A percentile compares a stretch with the other conserved stretches of the same genome.
These are phyloP conservation scores for Blastocladiella britannica DNA, from an alignment of 192 early-diverging fungal genomes.

Conservation along the genomic window DNA sequence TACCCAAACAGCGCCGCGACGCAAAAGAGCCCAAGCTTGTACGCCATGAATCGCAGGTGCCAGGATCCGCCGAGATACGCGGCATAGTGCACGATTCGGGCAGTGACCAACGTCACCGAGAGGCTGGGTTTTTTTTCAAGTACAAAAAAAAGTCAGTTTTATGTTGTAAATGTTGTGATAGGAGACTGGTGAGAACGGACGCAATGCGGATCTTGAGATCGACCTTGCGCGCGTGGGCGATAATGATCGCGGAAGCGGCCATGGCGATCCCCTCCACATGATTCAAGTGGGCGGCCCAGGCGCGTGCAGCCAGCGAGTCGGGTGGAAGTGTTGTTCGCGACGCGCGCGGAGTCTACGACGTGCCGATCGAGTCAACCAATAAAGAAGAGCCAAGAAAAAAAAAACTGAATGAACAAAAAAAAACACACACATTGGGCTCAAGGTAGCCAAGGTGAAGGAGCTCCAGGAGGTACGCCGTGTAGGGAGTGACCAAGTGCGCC, in stretches of 20 bases:
- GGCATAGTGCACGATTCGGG: neutral
- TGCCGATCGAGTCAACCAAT: no score
- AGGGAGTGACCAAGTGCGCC: no score
- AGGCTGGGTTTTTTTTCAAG: no score
- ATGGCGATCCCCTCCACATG: neutral
- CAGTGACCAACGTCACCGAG: neutral
- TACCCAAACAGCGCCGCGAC: neutral
- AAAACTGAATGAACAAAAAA: no score
- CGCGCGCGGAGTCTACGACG: no score
- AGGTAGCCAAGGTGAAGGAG: no score
- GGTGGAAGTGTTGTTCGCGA: neutral
- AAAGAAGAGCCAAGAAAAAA: no score
- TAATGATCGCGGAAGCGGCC: neutral
- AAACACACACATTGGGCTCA: no score
- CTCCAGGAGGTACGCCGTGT: no score
- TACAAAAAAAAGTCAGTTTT: no score
- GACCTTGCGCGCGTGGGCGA: neutral
- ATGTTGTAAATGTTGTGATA: no score
- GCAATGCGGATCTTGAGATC: neutral
- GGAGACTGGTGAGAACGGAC: no score
- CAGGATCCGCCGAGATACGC: neutral
- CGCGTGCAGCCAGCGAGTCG: neutral
- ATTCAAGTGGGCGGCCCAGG: neutral
- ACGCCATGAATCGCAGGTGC: neutral
- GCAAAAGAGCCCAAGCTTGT: neutral